A percentile compares a stretch with the other conserved stretches of the same genome.
These are phyloP conservation scores for Skeletonema marinoi DNA, from an alignment of 108 stramenopile species.

Conservation along the genomic window DNA sequence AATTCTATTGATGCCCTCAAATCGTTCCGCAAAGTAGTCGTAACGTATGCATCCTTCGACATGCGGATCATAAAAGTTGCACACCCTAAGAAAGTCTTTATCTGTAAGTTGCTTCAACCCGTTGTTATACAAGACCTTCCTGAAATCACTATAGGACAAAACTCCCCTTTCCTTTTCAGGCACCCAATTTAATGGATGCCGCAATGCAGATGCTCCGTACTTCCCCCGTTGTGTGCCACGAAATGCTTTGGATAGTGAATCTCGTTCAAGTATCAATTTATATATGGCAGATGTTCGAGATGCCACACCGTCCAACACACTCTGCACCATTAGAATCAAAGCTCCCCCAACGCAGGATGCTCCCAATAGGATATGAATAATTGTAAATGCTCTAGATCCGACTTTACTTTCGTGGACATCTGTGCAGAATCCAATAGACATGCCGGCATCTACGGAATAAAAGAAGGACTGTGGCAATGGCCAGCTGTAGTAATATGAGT, in stretches of 20 bases:
- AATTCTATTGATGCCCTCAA: conserved; percentile 30
- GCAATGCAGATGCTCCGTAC: not conserved
- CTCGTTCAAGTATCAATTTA: conserved; percentile 50
- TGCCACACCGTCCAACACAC: conserved; percentile 56
- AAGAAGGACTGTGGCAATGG: conserved; percentile 72
- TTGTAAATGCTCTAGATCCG: conserved; percentile 65
- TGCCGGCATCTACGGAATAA: conserved; percentile 80
- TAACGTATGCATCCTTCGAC: conserved; percentile 13
- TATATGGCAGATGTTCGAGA: conserved; percentile 36
- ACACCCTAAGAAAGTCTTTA: conserved; percentile 19
- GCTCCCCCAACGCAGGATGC: conserved; percentile 74
- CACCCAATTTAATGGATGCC: not conserved
- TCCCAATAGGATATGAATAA: conserved; percentile 66
- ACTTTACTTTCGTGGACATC: conserved; percentile 65
- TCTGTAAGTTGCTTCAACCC: conserved; percentile 14
- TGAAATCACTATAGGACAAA: conserved; percentile 52
- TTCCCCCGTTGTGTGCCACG: not conserved
- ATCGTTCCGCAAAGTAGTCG: conserved; percentile 17
- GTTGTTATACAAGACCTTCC: conserved; percentile 6
- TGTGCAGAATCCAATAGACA: conserved; percentile 85
- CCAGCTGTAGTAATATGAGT: conserved; percentile 70
- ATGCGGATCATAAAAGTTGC: conserved; percentile 18
- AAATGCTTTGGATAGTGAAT: conserved; percentile 47
- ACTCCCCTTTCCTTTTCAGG: conserved; percentile 12
- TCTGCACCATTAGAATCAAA: conserved; percentile 63